Conservation (phyloP, 2,329 filamentous ascomycete genomes). For the Trichophyton rubrum region DNA sequence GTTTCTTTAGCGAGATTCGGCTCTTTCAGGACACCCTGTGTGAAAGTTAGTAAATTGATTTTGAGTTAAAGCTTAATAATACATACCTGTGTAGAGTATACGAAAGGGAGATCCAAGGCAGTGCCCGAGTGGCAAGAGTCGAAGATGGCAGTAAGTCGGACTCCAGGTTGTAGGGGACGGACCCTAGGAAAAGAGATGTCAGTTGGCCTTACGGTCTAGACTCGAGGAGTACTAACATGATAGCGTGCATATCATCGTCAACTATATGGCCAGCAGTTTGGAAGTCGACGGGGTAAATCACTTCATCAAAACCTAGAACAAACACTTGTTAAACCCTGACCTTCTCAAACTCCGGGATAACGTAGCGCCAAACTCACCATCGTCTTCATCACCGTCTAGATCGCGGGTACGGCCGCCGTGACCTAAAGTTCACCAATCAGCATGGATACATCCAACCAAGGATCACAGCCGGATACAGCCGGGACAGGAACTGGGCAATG, state of each 20-base stretch:
- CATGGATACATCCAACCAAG: background rate
- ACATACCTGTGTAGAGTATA: constrained; percentile 4
- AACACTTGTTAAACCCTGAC: background rate
- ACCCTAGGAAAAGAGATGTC: background rate
- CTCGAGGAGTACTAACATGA: background rate
- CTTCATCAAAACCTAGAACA: background rate
- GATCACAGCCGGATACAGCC: background rate
- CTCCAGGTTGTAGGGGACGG: background rate
- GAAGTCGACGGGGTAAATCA: constrained; percentile 6
- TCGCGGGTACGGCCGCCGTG: constrained; percentile 3
- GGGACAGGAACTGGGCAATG: background rate
- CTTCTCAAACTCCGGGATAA: background rate
- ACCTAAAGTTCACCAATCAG: constrained; percentile 4
- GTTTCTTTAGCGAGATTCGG: constrained; percentile 6
- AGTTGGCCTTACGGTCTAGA: background rate
- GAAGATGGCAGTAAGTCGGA: constrained; percentile 4
- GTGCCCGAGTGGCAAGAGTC: constrained; percentile 7
- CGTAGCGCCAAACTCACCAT: background rate
- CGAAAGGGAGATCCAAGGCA: constrained; percentile 1
- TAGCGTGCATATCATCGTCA: constrained; percentile 6
- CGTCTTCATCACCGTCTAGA: constrained; percentile 6
- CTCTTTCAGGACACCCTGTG: constrained; percentile 2
- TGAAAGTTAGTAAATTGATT: background rate
- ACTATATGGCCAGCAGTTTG: constrained; percentile 3
- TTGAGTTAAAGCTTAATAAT: background rate